Evolutionary conservation across 2,329 filamentous ascomycete genomes (phyloP), one percentile per base, ranked within the genome.

Genomic region (Huntiella decipiens): DNA sequence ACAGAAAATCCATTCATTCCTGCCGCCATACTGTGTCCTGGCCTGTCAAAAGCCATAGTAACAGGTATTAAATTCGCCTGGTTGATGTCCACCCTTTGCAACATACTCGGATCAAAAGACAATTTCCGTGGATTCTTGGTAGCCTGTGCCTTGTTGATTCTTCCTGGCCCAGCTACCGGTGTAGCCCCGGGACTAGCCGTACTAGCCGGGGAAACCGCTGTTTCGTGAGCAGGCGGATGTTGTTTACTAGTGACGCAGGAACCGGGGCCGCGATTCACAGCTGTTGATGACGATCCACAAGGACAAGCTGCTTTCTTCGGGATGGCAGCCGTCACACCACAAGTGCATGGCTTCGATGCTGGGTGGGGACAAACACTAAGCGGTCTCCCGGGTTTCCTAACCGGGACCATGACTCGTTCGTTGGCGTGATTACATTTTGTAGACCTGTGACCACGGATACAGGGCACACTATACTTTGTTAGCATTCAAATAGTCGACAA

Each of bases 381-480:
- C 6, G 79, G 79, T 43, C 79, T 69, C 13, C 79, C 79, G 12
- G 79, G 79, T 55, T 82, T 82, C 51, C 78, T 72, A 12, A 84
- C 79, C 16, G 76, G 74, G 3, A 82, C 66, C 67, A 83, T 74
- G 32, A 82, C 63, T 49, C 79, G 73, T 54, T 82, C 77, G 52
- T 69, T 67, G 50, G 67, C 68, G 57, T 84, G 79, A 41, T 71
- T 77, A 60, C 79, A 84, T 65, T 80, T 82, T 44, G 79, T 82
- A 28, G 79, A 83, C 54, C 79, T 75, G 60, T 84, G 79, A 47
- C 79, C 79, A 55, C 79, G 75, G 54, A 83, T 83, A 58, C 79
- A 83, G 56, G 79, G 78, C 66, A 74, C 74, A 61, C 79, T 83
- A 54, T 32, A n/a, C 22, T 11, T 7, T 40, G 17, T 38, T 39